These are phyloP conservation scores for Gloeophyllum trabeum DNA, from an alignment of 768 basidiomycete genomes.

Conservation along the genomic window DNA sequence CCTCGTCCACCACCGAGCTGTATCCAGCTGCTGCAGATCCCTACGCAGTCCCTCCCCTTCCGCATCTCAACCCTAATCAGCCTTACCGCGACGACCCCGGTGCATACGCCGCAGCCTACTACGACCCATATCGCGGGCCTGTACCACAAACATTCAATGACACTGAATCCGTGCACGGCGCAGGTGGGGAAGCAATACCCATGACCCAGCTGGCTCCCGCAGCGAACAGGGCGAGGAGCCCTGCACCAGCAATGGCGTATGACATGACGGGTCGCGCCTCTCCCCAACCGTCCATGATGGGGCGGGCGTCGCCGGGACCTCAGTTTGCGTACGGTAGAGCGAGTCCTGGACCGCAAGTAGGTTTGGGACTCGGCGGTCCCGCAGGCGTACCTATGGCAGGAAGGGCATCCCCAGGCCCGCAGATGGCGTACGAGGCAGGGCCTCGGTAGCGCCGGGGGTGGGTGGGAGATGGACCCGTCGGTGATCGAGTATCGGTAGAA, in stretches of 20 bases:
- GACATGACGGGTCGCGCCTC: constrained; percentile 7
- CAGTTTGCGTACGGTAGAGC: constrained; percentile 27
- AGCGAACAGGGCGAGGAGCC: constrained; percentile 14
- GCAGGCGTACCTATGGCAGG: neutral
- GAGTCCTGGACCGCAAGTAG: neutral
- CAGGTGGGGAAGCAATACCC: constrained; percentile 45
- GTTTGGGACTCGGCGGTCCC: neutral
- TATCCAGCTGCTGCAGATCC: constrained; percentile 39
- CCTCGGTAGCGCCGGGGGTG: constrained; percentile 1
- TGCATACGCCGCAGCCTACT: constrained; percentile 33
- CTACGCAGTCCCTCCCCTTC: constrained; percentile 75
- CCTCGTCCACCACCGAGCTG: constrained; percentile 35
- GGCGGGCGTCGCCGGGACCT: constrained; percentile 31
- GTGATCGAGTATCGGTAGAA: no score
- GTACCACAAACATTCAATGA: constrained; percentile 54
- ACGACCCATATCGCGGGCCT: constrained; percentile 79
- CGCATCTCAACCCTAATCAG: constrained; percentile 67
- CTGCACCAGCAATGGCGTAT: constrained; percentile 9
- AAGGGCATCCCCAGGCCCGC: constrained; percentile 2
- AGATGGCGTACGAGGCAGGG: neutral
- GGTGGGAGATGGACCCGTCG: no score
- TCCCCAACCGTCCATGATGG: neutral
- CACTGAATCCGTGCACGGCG: constrained; percentile 21
- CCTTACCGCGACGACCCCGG: constrained; percentile 69
- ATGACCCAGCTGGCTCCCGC: constrained; percentile 52